Conservation (phyloP, 2,329 filamentous ascomycete species). For the Cryphonectria parasitica region DNA sequence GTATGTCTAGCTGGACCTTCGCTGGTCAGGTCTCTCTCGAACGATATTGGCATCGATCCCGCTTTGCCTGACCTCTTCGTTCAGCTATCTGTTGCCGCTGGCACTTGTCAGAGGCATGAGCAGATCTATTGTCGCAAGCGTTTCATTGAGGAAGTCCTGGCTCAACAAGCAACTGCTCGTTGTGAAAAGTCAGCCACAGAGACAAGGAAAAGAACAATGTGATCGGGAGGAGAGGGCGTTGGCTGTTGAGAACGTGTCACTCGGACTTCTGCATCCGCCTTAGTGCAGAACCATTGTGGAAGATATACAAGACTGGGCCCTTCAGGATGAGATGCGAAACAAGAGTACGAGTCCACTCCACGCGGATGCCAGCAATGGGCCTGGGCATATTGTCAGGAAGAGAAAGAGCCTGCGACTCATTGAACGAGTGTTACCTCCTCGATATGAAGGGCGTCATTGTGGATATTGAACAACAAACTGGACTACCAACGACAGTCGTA, state of each 20-base stretch:
- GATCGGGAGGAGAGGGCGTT: too few relatives aligned
- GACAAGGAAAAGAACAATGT: not conserved
- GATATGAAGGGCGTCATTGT: not conserved
- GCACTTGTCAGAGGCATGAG: conserved; percentile 2
- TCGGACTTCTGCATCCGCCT: conserved; percentile 1
- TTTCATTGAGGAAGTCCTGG: not conserved
- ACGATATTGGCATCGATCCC: not conserved
- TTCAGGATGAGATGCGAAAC: not conserved
- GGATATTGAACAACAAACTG: not conserved
- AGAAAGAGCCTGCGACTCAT: not conserved
- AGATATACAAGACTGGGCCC: not conserved
- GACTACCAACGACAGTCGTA: not conserved
- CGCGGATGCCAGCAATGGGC: not conserved
- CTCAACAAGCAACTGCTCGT: not conserved
- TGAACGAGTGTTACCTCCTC: not conserved
- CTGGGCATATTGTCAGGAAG: not conserved
- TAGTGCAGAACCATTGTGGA: not conserved
- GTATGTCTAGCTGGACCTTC: not conserved
- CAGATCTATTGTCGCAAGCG: not conserved
- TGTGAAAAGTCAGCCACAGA: not conserved
- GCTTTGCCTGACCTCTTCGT: not conserved
- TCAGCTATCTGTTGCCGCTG: not conserved
- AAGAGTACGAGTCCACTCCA: conserved; percentile 2
- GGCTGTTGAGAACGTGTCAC: not conserved
- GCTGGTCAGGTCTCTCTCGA: not conserved